Conservation (phyloP, 1,139 yeast genomes). For the Geotrichum restrictum region DNA sequence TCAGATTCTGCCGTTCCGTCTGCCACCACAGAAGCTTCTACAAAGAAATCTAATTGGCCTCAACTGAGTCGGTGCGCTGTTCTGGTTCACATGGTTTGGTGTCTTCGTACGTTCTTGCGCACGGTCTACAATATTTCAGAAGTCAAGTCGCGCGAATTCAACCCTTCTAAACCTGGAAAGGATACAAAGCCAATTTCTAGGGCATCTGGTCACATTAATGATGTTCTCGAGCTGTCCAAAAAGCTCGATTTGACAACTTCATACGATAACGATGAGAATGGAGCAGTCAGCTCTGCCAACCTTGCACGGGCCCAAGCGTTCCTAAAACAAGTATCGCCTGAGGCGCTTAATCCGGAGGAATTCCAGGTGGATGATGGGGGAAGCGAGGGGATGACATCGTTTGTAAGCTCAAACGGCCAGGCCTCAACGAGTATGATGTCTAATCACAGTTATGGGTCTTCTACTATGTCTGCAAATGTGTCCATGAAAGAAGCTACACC, state of each 20-base stretch:
- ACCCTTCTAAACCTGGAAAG: conserved; percentile 21
- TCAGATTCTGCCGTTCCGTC: background rate
- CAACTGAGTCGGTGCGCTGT: conserved; percentile 16
- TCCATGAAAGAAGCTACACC: background rate
- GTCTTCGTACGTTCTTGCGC: conserved; percentile 22
- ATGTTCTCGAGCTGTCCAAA: conserved; percentile 3
- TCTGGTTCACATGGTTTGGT: conserved; percentile 20
- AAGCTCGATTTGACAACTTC: conserved; percentile 4
- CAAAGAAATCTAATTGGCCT: conserved; percentile 11
- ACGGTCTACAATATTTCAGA: conserved; percentile 23
- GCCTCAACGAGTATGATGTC: background rate
- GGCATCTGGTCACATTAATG: conserved; percentile 7
- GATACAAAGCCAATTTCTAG: conserved; percentile 22
- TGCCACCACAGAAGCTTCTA: background rate
- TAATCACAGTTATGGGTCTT: background rate
- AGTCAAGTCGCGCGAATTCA: conserved; percentile 22
- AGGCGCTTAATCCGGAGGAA: conserved; percentile 19
- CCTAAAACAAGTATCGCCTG: conserved; percentile 18
- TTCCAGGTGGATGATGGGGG: conserved; percentile 29
- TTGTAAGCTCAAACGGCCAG: background rate
- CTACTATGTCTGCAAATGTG: background rate
- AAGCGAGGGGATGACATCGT: background rate
- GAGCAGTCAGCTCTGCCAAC: background rate
- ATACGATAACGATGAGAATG: conserved; percentile 1
- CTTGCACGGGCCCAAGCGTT: conserved; percentile 8